Base-by-base conservation (phyloP, 228 moss, liverwort and hornwort species). In the Sphagnum magellanicum region DNA sequence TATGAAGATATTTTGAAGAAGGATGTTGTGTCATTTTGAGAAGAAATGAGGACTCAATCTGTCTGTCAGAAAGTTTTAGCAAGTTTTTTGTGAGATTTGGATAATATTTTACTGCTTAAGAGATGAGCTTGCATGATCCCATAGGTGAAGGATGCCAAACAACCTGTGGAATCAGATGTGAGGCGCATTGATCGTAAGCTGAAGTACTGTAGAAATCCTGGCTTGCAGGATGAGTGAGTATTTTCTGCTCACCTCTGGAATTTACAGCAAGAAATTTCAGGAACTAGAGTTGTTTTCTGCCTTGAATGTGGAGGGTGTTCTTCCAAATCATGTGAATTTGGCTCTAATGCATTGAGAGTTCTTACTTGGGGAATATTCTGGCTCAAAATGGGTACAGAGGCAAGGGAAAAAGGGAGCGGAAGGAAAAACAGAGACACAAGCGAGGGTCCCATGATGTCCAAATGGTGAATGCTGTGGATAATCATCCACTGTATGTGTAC, bases 181-280 rank as follows among this genome's bases (percentile, higher is more conserved):
- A 89, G 81, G 75, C 90, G 88, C 68, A 98, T 98, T 70, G 98
- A 98, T 75, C 84, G 87, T 53, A 98, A 92, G 86, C 72, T 98
- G 63, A 98, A 98, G 70, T 94, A 94, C 52, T 94, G 98, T 73
- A 79, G 94, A 73, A 93, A 94, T 82, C 94, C 94, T 65, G 88
- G 83, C 61, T 80, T 98, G 68, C 98, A 98, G 77, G 98, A 98
- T 80, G 94, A 94, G 85, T 90, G 76, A 63, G 88, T 73, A 10
- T 4, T 50, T 73, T 46, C 12, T 55, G 55, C 55, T 8, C 55
- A 32, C 32, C 32, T 32, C 32, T 32, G 2, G 32, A 32, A 32
- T 32, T 32, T 12, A 8, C 55, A 55, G 12, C 12, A 8, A 55
- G 55, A 55, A 55, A 55, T 8, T 12, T 55, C 55, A 32, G 32